Evolutionary conservation across 495 filamentous ascomycete species (phyloP), one percentile per base, ranked within the genome.

Genomic region (Patellaria atrata): DNA sequence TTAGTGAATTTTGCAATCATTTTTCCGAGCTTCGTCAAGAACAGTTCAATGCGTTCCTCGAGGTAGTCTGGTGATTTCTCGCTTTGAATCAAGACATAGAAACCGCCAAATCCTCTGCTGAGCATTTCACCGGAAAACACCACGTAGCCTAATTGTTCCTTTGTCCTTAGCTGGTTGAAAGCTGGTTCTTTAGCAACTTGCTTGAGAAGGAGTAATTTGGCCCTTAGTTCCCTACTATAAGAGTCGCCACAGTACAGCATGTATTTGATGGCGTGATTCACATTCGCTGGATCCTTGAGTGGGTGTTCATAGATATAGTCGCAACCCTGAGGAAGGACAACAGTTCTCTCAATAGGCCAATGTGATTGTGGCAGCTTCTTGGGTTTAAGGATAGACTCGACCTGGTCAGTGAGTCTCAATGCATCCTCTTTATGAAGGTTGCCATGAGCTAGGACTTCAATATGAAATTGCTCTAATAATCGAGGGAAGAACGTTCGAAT

Each of bases 361-460:
- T 96, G 85, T 20, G 73, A 69, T 26, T 71, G 69, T 3, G 84
- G 80, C 17, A 94, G 58, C 7, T 64, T 48, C 13, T 80, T 71
- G 8, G 85, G 82, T 46, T 79, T 74, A n/a, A 99, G 56, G 1
- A 71, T 80, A 18, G 62, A 70, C 53, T 91, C 80, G 15, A 94
- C 65, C 38, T 91, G 68, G 47, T 87, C 72, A 0, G 81, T 83
- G 59, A 94, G 69, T 46, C 74, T 77, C 39, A 96, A 62, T 0
- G 86, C 84, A 56, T 99, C 91, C 56, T 96, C 86, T 56, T 87
- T 92, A 65, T 91, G 82, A 13, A 99, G 54, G 55, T 99, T 99
- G 41, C 89, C 89, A 43, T 96, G 89, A 12, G 75, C 77, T 33
- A 93, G 67, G 4, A 79, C 65, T 51, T 99, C 91, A 43, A 94